Conservation (phyloP, 768 basidiomycete species). For the Tulasnella sp. region DNA sequence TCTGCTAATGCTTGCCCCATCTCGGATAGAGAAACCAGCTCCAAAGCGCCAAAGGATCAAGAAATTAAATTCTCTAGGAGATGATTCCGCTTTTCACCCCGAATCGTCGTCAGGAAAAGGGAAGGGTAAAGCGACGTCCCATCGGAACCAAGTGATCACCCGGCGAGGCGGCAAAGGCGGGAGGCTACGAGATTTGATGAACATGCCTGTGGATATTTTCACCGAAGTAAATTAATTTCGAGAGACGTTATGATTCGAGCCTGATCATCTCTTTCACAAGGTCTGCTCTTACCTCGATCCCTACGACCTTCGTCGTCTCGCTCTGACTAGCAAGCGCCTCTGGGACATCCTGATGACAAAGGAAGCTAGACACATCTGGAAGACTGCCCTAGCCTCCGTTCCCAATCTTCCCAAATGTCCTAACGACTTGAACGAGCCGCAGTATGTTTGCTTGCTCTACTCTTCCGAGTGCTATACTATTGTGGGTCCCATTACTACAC, state of each 20-base stretch:
- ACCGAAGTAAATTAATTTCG: conserved; percentile 25
- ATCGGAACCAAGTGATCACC: neutral
- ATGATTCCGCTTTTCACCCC: neutral
- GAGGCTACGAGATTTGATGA: conserved; percentile 35
- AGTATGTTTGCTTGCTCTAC: conserved; percentile 33
- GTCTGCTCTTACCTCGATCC: conserved; percentile 26
- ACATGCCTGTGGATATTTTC: conserved; percentile 37
- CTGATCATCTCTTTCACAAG: conserved; percentile 7
- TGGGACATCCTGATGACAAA: conserved; percentile 24
- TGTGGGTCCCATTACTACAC: neutral
- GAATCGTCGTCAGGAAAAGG: neutral
- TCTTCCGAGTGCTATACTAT: conserved; percentile 25
- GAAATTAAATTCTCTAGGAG: neutral
- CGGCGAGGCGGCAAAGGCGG: conserved; percentile 10
- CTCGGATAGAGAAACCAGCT: neutral
- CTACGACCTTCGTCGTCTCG: conserved; percentile 30
- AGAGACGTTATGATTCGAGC: neutral
- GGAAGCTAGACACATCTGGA: conserved; percentile 19
- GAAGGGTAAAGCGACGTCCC: neutral
- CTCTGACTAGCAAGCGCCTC: conserved; percentile 25
- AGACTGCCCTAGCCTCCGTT: conserved; percentile 8
- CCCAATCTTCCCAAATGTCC: conserved; percentile 30
- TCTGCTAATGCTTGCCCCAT: neutral
- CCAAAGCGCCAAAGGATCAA: neutral
- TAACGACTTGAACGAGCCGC: conserved; percentile 29